Evolutionary conservation across 1,284 basidiomycete species (phyloP), one percentile per base, ranked within the genome.

Genomic region (Ganoderma boninense): DNA sequence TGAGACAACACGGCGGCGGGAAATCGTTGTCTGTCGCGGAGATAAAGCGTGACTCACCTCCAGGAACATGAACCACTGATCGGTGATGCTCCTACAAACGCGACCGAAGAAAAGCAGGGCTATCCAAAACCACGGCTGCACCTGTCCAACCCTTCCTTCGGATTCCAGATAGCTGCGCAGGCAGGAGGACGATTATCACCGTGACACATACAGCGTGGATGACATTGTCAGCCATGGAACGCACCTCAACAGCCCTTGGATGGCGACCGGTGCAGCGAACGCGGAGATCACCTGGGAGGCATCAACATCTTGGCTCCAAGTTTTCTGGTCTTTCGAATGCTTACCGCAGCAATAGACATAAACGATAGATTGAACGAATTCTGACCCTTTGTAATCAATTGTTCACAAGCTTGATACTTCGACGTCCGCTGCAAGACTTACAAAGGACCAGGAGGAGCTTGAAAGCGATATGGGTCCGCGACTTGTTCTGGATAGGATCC

Each of bases 101-200:
- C 90, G 90, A 10, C 89, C 91, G 2, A 90, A 23, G 78, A 92
- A 89, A 11, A 94, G 83, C 76, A 86, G 82, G 2, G 81, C 60
- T 46, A 93, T 86, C 92, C 92, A 94, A 26, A 93, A 85, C 86
- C 82, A 86, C 0, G 88, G 87, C 16, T 82, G 78, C 54, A 88
- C 78, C 4, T 75, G 72, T 0, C 82, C 80, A 13, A 74, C 80
- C n/a, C 80, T 69, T 2, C 84, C 84, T n/a, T 78, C 78, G 0
- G 74, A 80, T 71, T 88, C 83, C 18, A 90, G 76, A 73, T 87
- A 88, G 7, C 80, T 83, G 57, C 5, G 14, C 49, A 3, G 23
- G 6, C 29, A 32, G 43, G 11, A 35, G 52, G 26, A 4, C 20
- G 44, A 10, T 60, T 32, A 40, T 32, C 32, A 3, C 20, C 26